Base-by-base conservation (phyloP, 2,329 filamentous ascomycete species). In the Penicillium italicum region DNA sequence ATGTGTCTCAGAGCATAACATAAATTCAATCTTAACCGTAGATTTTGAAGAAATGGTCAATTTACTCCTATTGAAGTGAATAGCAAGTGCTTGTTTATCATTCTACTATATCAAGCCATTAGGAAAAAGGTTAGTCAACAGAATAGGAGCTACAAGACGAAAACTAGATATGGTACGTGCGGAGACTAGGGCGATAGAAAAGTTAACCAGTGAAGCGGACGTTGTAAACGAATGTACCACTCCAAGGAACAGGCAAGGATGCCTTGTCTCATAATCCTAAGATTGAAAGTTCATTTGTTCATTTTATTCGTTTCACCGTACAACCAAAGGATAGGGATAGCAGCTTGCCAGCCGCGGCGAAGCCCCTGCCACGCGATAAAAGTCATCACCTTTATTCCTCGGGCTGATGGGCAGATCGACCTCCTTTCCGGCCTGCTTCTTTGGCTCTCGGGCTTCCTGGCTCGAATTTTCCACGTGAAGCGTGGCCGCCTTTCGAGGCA, bases 391-490 rank as follows among this genome's bases (percentile, higher is more conserved):
- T 16, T 20, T 28, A 42, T 42, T 42, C 40, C 9, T 42, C 40
- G 1, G 40, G 40, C 40, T 42, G 40, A 3, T 42, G 40, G 22
- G 5, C 22, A 1, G 40, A 10, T 26, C 16, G 16, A n/a, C 40
- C 40, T 26, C 82, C 81, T 71, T 83, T 84, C 31, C 73, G 72
- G 3, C 82, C 82, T 18, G 81, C 81, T 66, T 83, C 81, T 45
- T 72, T 76, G 2, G 81, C 80, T 57, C 74, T 76, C 66, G 81
- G 76, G 45, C 77, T 80, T 7, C 82, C 79, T 0, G 76, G 75
- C 62, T 83, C 78, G 51, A 85, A 85, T 3, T 77, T 81, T 5
- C 82, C 81, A 34, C 75, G 73, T 0, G 80, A 83, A 0, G 79
- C 77, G 49, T 82, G 72, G 5, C 80, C 82, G 10, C 82, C 82